phyloP scores from a whole-genome alignment of 148 eudicot genomes.

The Nepenthes gracilis region DNA sequence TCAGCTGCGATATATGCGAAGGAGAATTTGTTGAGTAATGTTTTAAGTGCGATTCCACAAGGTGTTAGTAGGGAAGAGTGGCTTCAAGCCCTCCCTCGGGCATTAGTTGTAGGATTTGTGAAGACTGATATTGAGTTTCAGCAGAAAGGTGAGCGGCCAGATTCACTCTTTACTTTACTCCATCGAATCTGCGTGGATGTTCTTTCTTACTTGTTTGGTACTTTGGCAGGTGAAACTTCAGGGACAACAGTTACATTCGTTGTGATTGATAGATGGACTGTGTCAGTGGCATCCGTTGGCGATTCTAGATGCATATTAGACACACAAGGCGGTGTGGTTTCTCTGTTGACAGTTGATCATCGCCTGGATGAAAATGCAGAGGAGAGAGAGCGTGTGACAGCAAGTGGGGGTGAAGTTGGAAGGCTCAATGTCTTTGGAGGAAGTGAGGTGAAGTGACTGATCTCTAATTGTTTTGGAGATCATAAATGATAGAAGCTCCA shows the following conservation, averaged over 20 bases:
- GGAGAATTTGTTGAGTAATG: constrained; percentile 77
- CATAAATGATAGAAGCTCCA: background rate
- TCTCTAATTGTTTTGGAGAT: too few relatives aligned
- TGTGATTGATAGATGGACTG: constrained; percentile 76
- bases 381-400: constrained; percentile 75
- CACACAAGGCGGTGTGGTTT: constrained; percentile 55
- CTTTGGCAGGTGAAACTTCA: constrained; percentile 59
- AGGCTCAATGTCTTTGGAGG: constrained; percentile 73
- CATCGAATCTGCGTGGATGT: background rate
- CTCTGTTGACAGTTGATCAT: constrained; percentile 74
- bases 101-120: constrained; percentile 94
- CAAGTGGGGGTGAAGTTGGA: constrained; percentile 89
- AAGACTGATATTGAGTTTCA: constrained; percentile 99
- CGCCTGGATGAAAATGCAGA: constrained; percentile 80
- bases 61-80: constrained; percentile 76
- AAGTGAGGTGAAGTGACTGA: constrained; percentile 39
- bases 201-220: background rate
- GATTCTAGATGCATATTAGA: constrained; percentile 88
- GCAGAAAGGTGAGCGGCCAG: constrained; percentile 59
- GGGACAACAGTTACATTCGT: constrained; percentile 92
- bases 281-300: constrained; percentile 85
- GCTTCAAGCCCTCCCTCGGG: constrained; percentile 93
- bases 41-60: constrained; percentile 77
- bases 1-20: constrained; percentile 90
- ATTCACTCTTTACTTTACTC: background rate